phyloP scores from a whole-genome alignment of 2,329 filamentous ascomycete genomes.

The Albophoma yamanashiensis region DNA sequence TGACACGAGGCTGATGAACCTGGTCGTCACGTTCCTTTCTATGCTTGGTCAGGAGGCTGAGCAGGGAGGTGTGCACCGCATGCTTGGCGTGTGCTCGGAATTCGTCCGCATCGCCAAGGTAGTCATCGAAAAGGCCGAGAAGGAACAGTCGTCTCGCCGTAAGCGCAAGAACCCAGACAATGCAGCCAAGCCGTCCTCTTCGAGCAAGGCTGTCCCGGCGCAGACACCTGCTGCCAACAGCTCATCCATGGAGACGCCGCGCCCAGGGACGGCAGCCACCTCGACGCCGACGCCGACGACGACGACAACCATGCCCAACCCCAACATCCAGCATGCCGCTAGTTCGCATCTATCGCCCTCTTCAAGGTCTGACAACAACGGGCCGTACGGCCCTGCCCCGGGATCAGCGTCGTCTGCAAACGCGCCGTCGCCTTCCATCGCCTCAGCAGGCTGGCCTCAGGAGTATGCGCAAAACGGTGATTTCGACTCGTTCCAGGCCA shows the following conservation, averaged over 20 bases:
- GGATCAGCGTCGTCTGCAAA: constrained; percentile 14
- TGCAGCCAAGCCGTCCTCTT: constrained; percentile 6
- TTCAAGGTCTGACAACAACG: constrained; percentile 10
- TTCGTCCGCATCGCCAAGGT: constrained; percentile 90
- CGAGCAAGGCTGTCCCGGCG: not conserved
- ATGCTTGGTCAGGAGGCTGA: constrained; percentile 83
- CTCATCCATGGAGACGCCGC: constrained; percentile 2
- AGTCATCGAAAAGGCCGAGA: constrained; percentile 84
- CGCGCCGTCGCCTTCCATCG: constrained; percentile 33
- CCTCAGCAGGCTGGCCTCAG: constrained; percentile 35
- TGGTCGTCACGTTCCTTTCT: constrained; percentile 85
- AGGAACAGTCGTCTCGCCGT: constrained; percentile 65
- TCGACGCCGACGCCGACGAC: constrained; percentile 2
- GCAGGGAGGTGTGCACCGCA: constrained; percentile 82
- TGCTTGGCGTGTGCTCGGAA: constrained; percentile 89
- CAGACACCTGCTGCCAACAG: constrained; percentile 1
- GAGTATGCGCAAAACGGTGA: constrained; percentile 31
- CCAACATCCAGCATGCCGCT: constrained; percentile 1
- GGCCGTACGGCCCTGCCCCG: constrained; percentile 12
- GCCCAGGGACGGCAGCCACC: constrained; percentile 1
- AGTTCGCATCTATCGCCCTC: constrained; percentile 17
- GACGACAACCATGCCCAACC: not conserved
- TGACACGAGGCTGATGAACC: constrained; percentile 82
- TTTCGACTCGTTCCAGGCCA: constrained; percentile 32
- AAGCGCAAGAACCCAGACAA: constrained; percentile 69